Base-by-base conservation (phyloP, 441 rosid genomes). In the Melianthus villosus region DNA sequence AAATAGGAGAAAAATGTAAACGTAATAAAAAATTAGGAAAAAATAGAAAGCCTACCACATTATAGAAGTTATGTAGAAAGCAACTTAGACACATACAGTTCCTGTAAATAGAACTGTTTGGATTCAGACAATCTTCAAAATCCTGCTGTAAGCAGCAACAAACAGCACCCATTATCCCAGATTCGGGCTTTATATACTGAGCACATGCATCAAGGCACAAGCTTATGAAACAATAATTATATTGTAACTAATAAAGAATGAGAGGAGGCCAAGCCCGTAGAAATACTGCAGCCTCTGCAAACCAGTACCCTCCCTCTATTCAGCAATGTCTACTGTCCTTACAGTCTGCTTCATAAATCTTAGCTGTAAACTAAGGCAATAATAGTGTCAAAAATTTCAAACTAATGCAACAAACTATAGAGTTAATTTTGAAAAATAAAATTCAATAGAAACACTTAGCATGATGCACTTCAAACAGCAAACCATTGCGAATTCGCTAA, bases 141-240 rank as follows among this genome's bases (percentile, higher is more conserved):
- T 76, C 77, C 42, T 68, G 55, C 44, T 39, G 87, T 44, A 83
- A 54, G 52, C 97, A 83, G 71, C 92, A 79, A 51, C 97, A 89
- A 50, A 77, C 73, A 44, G 93, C 50, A 32, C 93, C 97, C 97
- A 89, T 83, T 12, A 37, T 43, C 48, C 63, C 39, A 42, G 42
- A 50, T 60, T 48, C 50, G 38, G 16, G 15, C 49, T 28, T 40
- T 42, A 53, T 40, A 52, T 44, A 51, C 25, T 50, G 44, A 33
- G 53, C 28, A 46, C 12, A 28, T 29, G 51, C 58, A 39, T 23
- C 56, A 42, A 47, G 29, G 33, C 16, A 16, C 16, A 39, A 6
- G 27, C 48, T 48, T 44, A 31, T 19, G 12, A 37, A 39, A 27
- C 38, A 43, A 40, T 14, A 16, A 48, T 15, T 22, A 33, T 37